Percentiles rank a stretch among this genome's conserved stretches.
These are phyloP conservation scores for Krasilnikovozyma curviuscula DNA, from an alignment of 768 basidiomycete species.

Conservation along the genomic window DNA sequence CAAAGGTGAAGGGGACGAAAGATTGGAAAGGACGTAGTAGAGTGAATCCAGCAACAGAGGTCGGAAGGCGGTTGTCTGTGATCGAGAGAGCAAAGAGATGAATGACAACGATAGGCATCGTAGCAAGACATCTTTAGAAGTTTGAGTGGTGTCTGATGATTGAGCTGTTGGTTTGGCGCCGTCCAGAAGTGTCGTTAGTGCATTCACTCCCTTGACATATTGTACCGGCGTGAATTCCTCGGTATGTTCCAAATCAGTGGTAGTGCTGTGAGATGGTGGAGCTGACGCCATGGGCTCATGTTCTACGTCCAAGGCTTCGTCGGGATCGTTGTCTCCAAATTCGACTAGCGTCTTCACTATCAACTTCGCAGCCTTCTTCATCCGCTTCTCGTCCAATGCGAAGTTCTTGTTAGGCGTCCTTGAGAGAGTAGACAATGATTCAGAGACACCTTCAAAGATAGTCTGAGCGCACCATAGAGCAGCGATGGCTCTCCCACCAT, in stretches of 20 bases:
- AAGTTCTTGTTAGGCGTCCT: not conserved
- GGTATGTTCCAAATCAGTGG: constrained; percentile 5
- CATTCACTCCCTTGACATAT: constrained; percentile 44
- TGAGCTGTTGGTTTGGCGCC: constrained; percentile 20
- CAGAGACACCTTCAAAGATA: constrained; percentile 48
- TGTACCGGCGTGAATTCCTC: constrained; percentile 25
- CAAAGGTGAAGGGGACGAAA: constrained; percentile 42
- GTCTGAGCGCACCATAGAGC: constrained; percentile 71
- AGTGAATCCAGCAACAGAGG: constrained; percentile 55
- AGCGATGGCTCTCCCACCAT: constrained; percentile 33
- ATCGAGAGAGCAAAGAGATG: constrained; percentile 48
- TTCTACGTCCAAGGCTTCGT: constrained; percentile 19
- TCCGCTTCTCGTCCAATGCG: not conserved
- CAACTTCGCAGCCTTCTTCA: constrained; percentile 1
- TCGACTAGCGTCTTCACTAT: constrained; percentile 36
- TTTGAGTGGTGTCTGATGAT: constrained; percentile 14
- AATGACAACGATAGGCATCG: constrained; percentile 50
- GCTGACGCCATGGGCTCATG: no score
- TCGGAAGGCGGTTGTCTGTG: constrained; percentile 52
- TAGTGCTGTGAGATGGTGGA: constrained; percentile 4
- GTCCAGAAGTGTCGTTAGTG: constrained; percentile 36
- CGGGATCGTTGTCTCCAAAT: constrained; percentile 41
- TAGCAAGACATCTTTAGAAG: no score
- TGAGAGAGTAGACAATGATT: not conserved
- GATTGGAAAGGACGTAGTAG: constrained; percentile 69